These are phyloP conservation scores for Lumnitzera racemosa DNA, from an alignment of 345 rosid genomes.

Conservation along the genomic window DNA sequence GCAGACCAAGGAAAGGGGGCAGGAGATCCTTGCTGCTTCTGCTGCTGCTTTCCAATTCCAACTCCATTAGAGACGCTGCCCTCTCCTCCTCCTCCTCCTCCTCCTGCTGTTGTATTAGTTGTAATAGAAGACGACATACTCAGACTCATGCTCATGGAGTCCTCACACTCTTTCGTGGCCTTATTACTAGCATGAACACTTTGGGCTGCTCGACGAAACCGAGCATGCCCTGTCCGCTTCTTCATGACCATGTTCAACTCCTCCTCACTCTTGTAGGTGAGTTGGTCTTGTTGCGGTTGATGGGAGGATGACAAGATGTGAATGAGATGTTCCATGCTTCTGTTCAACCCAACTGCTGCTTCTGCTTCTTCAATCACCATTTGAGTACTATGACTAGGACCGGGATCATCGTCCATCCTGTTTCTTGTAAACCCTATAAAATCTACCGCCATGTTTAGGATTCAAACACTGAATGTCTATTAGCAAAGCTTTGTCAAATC, in stretches of 20 bases:
- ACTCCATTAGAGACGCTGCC: constrained; percentile 38
- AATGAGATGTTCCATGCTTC: constrained; percentile 36
- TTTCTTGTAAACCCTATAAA: constrained; percentile 10
- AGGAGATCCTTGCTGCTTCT: too few species aligned
- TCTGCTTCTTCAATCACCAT: constrained; percentile 33
- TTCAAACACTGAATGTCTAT: too few species aligned
- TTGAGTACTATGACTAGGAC: too few species aligned
- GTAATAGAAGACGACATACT: constrained; percentile 17
- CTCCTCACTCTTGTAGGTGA: too few species aligned
- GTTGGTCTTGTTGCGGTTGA: too few species aligned
- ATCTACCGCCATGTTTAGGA: constrained; percentile 21
- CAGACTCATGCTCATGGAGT: constrained; percentile 8
- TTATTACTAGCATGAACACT: constrained; percentile 9
- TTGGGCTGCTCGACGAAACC: not conserved
- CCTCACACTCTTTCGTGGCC: constrained; percentile 10
- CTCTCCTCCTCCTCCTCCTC: constrained; percentile 18
- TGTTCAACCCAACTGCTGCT: constrained; percentile 35
- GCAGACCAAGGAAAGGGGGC: constrained; percentile 14
- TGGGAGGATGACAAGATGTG: constrained; percentile 17
- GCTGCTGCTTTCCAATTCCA: too few species aligned
- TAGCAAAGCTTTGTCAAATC: too few species aligned
- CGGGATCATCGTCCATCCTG: constrained; percentile 21
- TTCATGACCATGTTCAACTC: too few species aligned
- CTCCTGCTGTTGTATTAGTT: too few species aligned
- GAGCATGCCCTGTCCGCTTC: too few species aligned